These are phyloP conservation scores for Ampelomyces quisqualis DNA, from an alignment of 2,329 filamentous ascomycete genomes.

Conservation along the genomic window DNA sequence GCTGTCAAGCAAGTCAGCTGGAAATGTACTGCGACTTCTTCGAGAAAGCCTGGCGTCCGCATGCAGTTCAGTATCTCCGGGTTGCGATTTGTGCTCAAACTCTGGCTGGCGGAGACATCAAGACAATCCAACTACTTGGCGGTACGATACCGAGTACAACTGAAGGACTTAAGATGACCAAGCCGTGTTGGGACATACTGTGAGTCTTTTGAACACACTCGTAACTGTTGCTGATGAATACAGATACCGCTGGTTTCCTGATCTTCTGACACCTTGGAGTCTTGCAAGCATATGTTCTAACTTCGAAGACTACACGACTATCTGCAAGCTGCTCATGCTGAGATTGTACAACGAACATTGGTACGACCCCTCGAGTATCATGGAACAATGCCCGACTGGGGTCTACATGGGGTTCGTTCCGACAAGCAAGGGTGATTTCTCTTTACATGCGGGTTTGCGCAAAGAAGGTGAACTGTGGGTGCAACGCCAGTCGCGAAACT, in stretches of 20 bases:
- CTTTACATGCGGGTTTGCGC: background rate
- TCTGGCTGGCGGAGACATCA: constrained; percentile 27
- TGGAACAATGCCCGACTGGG: constrained; percentile 24
- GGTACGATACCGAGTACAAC: constrained; percentile 28
- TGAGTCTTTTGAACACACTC: constrained; percentile 5
- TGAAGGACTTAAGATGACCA: constrained; percentile 27
- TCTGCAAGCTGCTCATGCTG: constrained; percentile 33
- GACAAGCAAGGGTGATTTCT: constrained; percentile 23
- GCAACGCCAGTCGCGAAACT: constrained; percentile 26
- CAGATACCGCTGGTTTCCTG: constrained; percentile 34
- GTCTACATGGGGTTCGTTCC: constrained; percentile 33
- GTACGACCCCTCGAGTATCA: constrained; percentile 21
- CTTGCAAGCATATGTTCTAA: constrained; percentile 33
- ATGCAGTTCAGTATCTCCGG: constrained; percentile 31
- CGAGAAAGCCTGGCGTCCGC: constrained; percentile 33
- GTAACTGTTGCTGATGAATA: background rate
- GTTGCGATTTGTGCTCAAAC: constrained; percentile 32
- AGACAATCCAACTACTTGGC: constrained; percentile 26
- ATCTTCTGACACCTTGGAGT: constrained; percentile 26
- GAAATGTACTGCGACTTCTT: constrained; percentile 35
- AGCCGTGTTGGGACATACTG: constrained; percentile 36
- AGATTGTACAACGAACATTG: constrained; percentile 30
- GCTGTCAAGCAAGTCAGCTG: constrained; percentile 29
- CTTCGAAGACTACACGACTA: constrained; percentile 31
- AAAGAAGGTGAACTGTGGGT: constrained; percentile 14